phyloP scores from a whole-genome alignment of 1,139 yeast species.

The Taphrina flavorubra region DNA sequence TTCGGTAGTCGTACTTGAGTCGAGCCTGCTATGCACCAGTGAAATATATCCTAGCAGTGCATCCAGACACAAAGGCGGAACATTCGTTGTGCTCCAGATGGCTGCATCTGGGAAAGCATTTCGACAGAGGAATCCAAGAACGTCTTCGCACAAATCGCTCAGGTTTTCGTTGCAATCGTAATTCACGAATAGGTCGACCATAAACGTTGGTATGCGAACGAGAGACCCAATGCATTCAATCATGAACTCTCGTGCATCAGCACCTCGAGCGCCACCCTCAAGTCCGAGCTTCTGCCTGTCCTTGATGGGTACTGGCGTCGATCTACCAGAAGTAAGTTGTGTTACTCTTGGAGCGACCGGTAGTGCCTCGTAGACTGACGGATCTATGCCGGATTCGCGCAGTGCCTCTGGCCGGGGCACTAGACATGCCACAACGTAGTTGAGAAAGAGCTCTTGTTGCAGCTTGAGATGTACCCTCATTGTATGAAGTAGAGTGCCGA shows the following conservation, averaged over 20 bases:
- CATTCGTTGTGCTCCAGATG: slow-evolving; percentile 73
- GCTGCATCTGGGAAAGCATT: slow-evolving; percentile 49
- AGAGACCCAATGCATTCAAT: slow-evolving; percentile 82
- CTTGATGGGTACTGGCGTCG: slow-evolving; percentile 47
- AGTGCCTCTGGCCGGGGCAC: slow-evolving; percentile 50
- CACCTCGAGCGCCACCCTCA: slow-evolving; percentile 49
- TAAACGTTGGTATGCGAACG: slow-evolving; percentile 76
- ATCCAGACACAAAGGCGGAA: slow-evolving; percentile 92
- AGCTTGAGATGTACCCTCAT: slow-evolving; percentile 52
- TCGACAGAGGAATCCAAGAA: slow-evolving; percentile 73
- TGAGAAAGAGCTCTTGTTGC: slow-evolving; percentile 55
- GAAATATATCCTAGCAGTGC: slow-evolving; percentile 76
- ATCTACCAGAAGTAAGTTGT: slow-evolving; percentile 45
- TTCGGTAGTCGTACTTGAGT: background rate
- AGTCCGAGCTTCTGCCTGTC: slow-evolving; percentile 46
- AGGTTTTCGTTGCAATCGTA: slow-evolving; percentile 93
- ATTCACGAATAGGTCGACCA: slow-evolving; percentile 75
- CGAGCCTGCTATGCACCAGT: slow-evolving; percentile 66
- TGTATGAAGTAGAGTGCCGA: slow-evolving; percentile 62
- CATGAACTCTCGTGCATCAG: slow-evolving; percentile 74
- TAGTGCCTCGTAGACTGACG: slow-evolving; percentile 55
- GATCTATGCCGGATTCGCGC: slow-evolving; percentile 53
- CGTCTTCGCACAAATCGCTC: slow-evolving; percentile 73
- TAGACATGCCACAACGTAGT: slow-evolving; percentile 54
- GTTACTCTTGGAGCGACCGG: slow-evolving; percentile 52